A percentile compares a stretch with the other conserved stretches of the same genome.
Conservation (phyloP, 495 filamentous ascomycete genomes). For the Penicillium desertorum region DNA sequence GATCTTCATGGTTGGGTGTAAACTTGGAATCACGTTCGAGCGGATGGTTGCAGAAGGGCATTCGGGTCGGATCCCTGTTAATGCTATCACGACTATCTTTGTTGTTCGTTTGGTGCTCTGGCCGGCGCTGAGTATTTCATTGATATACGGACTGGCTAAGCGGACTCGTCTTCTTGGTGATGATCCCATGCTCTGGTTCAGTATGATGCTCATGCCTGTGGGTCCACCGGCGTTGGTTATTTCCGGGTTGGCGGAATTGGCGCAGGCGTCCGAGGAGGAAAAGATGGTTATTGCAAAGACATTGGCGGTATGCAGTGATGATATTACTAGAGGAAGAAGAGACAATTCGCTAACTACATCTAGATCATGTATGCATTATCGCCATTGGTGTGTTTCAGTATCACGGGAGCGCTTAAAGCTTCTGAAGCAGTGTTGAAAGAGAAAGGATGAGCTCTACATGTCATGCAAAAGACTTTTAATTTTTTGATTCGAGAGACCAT, state of each 20-base stretch:
- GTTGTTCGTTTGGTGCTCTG: conserved; percentile 63
- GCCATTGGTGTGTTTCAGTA: conserved; percentile 52
- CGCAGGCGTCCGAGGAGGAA: conserved; percentile 26
- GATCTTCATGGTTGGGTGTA: conserved; percentile 70
- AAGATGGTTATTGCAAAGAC: conserved; percentile 72
- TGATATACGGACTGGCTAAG: conserved; percentile 61
- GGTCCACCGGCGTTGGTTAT: conserved; percentile 68
- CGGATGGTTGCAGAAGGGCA: conserved; percentile 51
- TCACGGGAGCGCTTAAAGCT: conserved; percentile 50
- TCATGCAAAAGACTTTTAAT: neutral
- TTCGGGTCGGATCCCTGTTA: conserved; percentile 51
- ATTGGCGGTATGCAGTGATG: conserved; percentile 46
- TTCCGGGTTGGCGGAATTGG: conserved; percentile 63
- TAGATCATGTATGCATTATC: conserved; percentile 53
- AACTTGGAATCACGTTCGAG: conserved; percentile 55
- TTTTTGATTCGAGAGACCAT: neutral
- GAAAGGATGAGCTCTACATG: conserved; percentile 17
- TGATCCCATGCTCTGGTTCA: conserved; percentile 76
- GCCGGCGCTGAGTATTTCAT: conserved; percentile 59
- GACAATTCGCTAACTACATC: neutral
- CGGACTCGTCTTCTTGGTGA: conserved; percentile 54
- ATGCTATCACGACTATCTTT: conserved; percentile 54
- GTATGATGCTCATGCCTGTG: conserved; percentile 72
- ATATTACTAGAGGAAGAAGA: conserved; percentile 22
- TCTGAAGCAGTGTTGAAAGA: conserved; percentile 33